These are phyloP conservation scores for Zygoascus flipseniorum DNA, from an alignment of 805 yeast species.

Conservation along the genomic window DNA sequence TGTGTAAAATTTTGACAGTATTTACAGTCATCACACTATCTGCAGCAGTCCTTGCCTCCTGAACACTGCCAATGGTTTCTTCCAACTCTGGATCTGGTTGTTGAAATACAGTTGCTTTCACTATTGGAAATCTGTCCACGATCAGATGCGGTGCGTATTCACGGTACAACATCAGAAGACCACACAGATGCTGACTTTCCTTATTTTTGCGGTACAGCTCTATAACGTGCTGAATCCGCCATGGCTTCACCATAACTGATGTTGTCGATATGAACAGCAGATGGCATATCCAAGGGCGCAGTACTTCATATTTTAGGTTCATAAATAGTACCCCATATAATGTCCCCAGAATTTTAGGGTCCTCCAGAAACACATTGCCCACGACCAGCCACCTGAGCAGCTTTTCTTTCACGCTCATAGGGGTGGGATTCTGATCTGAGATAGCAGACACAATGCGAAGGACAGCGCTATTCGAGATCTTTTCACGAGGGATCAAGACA, in stretches of 20 bases:
- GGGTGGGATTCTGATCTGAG: not conserved
- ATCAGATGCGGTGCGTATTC: conserved; percentile 21
- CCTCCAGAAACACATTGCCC: conserved; percentile 12
- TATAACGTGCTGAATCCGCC: conserved; percentile 16
- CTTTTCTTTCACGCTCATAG: conserved; percentile 8
- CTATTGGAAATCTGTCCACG: conserved; percentile 21
- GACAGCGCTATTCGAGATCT: conserved; percentile 22
- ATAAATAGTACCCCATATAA: conserved; percentile 16
- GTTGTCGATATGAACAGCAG: conserved; percentile 14
- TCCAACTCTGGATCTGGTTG: conserved; percentile 21
- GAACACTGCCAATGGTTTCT: not conserved
- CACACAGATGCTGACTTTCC: conserved; percentile 17
- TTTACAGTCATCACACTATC: not conserved
- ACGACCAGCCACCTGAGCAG: conserved; percentile 18
- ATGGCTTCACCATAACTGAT: conserved; percentile 13
- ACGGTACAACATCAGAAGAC: conserved; percentile 19
- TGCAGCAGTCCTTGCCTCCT: not conserved
- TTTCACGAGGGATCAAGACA: conserved; percentile 12
- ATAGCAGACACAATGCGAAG: conserved; percentile 22
- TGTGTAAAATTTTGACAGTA: not conserved
- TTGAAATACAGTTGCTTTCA: conserved; percentile 22
- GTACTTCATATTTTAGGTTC: conserved; percentile 12
- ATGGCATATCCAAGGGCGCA: conserved; percentile 18
- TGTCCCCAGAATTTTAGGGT: conserved; percentile 8
- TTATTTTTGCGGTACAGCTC: conserved; percentile 17